Evolutionary conservation across 768 basidiomycete genomes (phyloP), one percentile per base, ranked within the genome.

Genomic region (Auricularia cornea): DNA sequence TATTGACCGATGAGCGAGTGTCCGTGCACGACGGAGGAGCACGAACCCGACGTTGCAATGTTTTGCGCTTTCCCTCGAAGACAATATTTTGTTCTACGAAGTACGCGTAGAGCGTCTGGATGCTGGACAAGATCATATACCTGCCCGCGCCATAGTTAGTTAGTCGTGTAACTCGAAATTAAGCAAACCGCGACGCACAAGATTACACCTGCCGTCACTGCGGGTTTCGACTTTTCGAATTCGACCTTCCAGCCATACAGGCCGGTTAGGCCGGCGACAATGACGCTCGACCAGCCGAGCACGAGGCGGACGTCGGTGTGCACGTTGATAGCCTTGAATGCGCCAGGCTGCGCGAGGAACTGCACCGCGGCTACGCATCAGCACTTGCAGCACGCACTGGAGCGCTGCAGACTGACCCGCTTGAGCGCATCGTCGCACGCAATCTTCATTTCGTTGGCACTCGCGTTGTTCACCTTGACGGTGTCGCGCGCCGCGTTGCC

Each of bases 221-320:
- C 84, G 12, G 84, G 82, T 76, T 97, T 96, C 65, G 89, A 85
- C 72, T 87, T 83, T 73, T 96, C 91, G 72, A 96, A 98, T n/a
- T 90, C 89, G 54, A 88, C 77, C 70, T 89, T 87, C 75, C 87
- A 93, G 35, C 92, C 91, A 70, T 96, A 96, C 51, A 92, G 78
- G 35, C 88, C 89, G 31, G 92, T 92, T 14, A 83, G 88, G 52
- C 82, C 83, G 26, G 94, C 92, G 18, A 95, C 81, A 64, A 94
- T 81, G 57, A 94, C 89, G 65, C 89, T 84, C 18, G 87, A 77
- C 90, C 93, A 98, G 31, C 96, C 96, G 14, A 98, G 80, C 0
- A 78, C 85, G 51, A 98, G 82, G 59, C 92, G 86, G 12, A 97
- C 86, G 70, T 97, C 94, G 1, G 92, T 93, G 68, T 98, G 94